phyloP scores from a whole-genome alignment of 305 asterid species.

The Rubia balearica region DNA sequence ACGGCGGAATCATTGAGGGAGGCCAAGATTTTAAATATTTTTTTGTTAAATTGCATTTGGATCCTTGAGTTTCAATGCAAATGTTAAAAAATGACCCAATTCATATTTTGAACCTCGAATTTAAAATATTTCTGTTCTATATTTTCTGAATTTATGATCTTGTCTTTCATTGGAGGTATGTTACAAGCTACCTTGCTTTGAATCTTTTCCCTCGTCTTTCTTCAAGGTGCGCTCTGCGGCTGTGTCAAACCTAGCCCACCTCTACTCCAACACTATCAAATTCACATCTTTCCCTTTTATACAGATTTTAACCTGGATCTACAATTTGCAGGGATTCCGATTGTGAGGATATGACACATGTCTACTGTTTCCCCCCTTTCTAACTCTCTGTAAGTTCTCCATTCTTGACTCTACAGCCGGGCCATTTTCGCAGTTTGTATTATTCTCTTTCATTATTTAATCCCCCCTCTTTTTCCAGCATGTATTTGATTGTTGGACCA shows the following conservation, averaged over 20 bases:
- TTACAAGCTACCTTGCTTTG: too few species aligned
- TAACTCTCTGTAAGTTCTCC: conserved; percentile 28
- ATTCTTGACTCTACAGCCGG: background rate
- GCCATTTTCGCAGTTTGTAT: background rate
- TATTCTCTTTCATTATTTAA: background rate
- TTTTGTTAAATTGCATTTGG: too few species aligned
- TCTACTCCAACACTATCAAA: background rate
- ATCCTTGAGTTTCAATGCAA: too few species aligned
- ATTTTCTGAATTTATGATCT: too few species aligned
- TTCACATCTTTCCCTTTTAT: background rate
- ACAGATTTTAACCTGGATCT: background rate
- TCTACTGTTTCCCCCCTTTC: conserved; percentile 26
- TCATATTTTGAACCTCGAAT: too few species aligned
- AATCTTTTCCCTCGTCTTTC: too few species aligned
- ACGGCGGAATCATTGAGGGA: too few species aligned
- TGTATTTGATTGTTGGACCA: background rate
- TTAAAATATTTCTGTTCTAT: too few species aligned
- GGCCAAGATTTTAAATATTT: too few species aligned
- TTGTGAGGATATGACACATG: conserved; percentile 5
- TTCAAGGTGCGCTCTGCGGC: too few species aligned
- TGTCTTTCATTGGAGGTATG: too few species aligned
- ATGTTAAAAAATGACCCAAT: too few species aligned
- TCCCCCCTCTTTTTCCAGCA: background rate
- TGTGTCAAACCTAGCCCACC: background rate
- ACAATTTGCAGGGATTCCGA: background rate